Percentiles rank a stretch among this genome's conserved stretches.
Conservation (phyloP, 2,329 filamentous ascomycete species). For the Fusarium albidum region DNA sequence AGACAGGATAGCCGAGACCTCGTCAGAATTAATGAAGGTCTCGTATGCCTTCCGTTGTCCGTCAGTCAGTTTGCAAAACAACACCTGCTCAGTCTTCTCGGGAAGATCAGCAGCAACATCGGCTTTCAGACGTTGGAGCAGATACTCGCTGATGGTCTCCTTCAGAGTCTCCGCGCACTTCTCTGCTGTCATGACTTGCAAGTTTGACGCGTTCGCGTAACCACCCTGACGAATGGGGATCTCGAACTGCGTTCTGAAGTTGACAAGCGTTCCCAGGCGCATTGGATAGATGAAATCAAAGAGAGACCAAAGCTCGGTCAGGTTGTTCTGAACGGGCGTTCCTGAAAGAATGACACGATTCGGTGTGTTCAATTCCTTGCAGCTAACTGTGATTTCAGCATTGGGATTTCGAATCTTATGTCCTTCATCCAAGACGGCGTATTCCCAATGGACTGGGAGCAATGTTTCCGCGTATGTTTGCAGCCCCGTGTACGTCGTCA, state of each 20-base stretch:
- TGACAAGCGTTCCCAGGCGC: conserved; percentile 89
- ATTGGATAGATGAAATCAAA: conserved; percentile 99
- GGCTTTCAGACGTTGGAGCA: conserved; percentile 90
- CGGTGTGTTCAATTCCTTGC: conserved; percentile 89
- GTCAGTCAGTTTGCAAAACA: conserved; percentile 90
- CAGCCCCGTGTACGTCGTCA: conserved; percentile 96
- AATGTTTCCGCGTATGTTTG: conserved; percentile 88
- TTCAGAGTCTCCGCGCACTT: conserved; percentile 95
- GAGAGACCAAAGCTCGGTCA: conserved; percentile 93
- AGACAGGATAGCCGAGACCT: conserved; percentile 83
- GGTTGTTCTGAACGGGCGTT: conserved; percentile 97
- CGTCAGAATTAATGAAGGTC: conserved; percentile 80
- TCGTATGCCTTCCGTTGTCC: conserved; percentile 83
- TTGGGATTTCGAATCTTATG: conserved; percentile 99
- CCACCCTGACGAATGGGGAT: conserved; percentile 92
- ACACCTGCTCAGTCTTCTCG: conserved; percentile 93
- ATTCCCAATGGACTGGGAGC: conserved; percentile 87
- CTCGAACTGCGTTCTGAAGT: conserved; percentile 91
- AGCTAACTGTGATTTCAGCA: conserved; percentile 91
- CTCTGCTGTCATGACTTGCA: conserved; percentile 93
- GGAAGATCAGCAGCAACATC: conserved; percentile 95
- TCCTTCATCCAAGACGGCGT: conserved; percentile 93
- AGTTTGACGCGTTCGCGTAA: conserved; percentile 92
- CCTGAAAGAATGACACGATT: conserved; percentile 94
- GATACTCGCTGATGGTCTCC: conserved; percentile 90